Evolutionary conservation across 2,329 filamentous ascomycete species (phyloP).

Genomic region (Sporothrix brunneoviolacea): DNA sequence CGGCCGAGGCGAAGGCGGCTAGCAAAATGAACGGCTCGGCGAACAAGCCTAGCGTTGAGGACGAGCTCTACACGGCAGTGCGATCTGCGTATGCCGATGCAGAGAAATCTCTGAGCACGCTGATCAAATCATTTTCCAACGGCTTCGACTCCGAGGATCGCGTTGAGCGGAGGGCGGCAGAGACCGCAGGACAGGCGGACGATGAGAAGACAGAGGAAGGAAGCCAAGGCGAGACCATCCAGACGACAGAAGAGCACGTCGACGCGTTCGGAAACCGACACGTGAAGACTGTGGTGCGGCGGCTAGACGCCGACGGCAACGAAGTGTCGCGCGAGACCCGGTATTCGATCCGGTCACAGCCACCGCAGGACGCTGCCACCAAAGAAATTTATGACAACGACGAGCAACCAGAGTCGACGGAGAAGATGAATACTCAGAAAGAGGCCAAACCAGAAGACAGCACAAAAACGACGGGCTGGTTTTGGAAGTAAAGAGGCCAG

Average conservation of each 20-base stretch:
- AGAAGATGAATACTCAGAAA: neutral
- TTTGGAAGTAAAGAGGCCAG: constrained; percentile 31
- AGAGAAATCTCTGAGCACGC: constrained; percentile 34
- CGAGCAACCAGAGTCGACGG: neutral
- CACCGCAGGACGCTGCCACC: neutral
- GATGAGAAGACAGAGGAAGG: neutral
- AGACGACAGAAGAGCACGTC: constrained; percentile 35
- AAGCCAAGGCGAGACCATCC: constrained; percentile 23
- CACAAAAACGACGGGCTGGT: constrained; percentile 31
- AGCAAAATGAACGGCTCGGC: constrained; percentile 21
- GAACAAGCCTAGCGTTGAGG: constrained; percentile 28
- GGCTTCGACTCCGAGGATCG: neutral
- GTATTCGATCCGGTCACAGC: constrained; percentile 16
- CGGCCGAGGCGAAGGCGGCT: constrained; percentile 20
- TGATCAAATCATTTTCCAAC: constrained; percentile 31
- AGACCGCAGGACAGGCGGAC: neutral
- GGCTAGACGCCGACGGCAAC: constrained; percentile 34
- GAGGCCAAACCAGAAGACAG: constrained; percentile 12
- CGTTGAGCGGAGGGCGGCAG: neutral
- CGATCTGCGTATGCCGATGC: constrained; percentile 31
- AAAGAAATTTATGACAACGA: neutral
- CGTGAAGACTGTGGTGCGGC: constrained; percentile 34
- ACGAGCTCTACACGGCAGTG: constrained; percentile 36
- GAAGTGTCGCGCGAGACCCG: constrained; percentile 33
- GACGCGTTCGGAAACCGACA: constrained; percentile 39